Evolutionary conservation across 1,284 basidiomycete genomes (phyloP).

Genomic region (Cutaneotrichosporon cavernicola): DNA sequence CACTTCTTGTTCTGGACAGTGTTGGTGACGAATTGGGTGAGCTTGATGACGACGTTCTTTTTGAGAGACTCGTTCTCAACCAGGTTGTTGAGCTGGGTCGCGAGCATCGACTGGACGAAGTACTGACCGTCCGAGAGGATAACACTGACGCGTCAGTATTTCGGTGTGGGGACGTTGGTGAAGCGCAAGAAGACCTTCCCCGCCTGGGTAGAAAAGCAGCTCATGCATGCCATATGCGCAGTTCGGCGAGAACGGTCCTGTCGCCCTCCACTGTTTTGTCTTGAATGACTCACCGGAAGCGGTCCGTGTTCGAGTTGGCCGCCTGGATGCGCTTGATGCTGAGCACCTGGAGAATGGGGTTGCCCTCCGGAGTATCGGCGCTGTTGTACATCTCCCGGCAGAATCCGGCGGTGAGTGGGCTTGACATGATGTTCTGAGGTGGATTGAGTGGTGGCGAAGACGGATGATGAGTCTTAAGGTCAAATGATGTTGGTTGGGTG

Average conservation of each 20-base stretch:
- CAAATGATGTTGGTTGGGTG: neutral
- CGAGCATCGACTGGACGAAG: slow-evolving; percentile 91
- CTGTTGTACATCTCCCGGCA: slow-evolving; percentile 36
- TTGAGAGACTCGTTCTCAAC: slow-evolving; percentile 68
- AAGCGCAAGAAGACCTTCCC: neutral
- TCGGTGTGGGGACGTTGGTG: neutral
- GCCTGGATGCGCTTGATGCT: slow-evolving; percentile 71
- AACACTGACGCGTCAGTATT: slow-evolving; percentile 41
- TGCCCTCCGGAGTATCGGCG: slow-evolving; percentile 39
- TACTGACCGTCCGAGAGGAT: slow-evolving; percentile 68
- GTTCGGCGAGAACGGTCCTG: neutral
- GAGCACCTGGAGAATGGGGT: slow-evolving; percentile 74
- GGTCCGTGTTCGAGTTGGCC: slow-evolving; percentile 45
- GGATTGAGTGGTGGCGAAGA: slow-evolving; percentile 8
- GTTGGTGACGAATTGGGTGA: slow-evolving; percentile 80
- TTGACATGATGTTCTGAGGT: slow-evolving; percentile 31
- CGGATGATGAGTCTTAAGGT: neutral
- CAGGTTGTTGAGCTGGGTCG: slow-evolving; percentile 80
- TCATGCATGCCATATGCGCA: neutral
- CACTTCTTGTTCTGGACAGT: slow-evolving; percentile 79
- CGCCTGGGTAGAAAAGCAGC: neutral
- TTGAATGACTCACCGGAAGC: slow-evolving; percentile 47
- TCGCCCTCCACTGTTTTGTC: neutral
- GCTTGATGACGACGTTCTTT: slow-evolving; percentile 70
- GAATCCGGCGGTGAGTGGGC: slow-evolving; percentile 45